phyloP scores from a whole-genome alignment of 352 stramenopile genomes.

The Thraustochytrium sp. region DNA sequence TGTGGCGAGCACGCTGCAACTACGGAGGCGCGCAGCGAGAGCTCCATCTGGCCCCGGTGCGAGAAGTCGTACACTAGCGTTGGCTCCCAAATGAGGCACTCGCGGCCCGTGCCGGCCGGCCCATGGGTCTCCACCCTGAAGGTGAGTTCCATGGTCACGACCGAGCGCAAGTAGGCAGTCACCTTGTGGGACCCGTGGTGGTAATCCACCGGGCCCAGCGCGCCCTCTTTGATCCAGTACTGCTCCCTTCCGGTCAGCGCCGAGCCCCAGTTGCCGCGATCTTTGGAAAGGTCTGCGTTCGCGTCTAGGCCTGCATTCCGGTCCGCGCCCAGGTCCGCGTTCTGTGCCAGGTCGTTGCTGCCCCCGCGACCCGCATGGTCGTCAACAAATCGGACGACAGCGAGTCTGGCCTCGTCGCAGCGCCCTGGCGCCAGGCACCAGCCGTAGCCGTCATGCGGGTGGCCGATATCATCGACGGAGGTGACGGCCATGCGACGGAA shows the following conservation, averaged over 20 bases:
- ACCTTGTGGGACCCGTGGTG: background rate
- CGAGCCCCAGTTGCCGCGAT: too few species aligned
- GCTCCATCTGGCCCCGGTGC: conserved; percentile 27
- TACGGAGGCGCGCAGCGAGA: background rate
- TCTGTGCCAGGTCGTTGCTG: background rate
- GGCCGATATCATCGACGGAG: conserved; percentile 3
- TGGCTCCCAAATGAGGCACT: conserved; percentile 24
- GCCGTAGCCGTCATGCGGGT: background rate
- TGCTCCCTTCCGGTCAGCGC: background rate
- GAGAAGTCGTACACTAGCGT: background rate
- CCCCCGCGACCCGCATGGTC: background rate
- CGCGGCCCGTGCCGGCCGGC: background rate
- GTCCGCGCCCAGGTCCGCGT: background rate
- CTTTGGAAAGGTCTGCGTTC: too few species aligned
- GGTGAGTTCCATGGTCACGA: background rate
- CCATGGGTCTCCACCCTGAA: background rate
- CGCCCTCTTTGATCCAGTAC: background rate
- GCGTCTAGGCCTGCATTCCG: too few species aligned
- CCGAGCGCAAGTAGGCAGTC: background rate
- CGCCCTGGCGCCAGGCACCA: background rate
- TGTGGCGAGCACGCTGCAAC: background rate
- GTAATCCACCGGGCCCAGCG: background rate
- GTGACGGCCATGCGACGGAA: conserved; percentile 10
- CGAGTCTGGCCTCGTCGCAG: background rate
- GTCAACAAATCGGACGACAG: background rate